phyloP scores from a whole-genome alignment of 306 rosid genomes.

The Erythrophleum fordii region DNA sequence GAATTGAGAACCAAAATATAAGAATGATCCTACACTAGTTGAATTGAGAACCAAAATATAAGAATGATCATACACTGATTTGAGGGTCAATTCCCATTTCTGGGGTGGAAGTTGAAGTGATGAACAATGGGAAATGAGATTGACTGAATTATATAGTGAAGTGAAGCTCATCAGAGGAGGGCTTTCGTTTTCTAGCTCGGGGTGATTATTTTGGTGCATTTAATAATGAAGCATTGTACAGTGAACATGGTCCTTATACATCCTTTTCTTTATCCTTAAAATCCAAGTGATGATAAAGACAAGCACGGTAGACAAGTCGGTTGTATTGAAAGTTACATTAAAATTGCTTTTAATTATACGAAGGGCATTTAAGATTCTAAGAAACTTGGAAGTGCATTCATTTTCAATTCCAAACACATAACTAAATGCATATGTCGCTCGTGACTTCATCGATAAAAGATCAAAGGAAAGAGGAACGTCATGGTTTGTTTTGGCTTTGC shows the following conservation, averaged over 20 bases:
- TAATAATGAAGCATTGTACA: conserved; percentile 37
- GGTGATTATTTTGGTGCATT: conserved; percentile 26
- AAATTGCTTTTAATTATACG: background rate
- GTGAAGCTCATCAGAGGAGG: background rate
- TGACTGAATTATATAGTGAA: background rate
- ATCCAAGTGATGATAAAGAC: conserved; percentile 39
- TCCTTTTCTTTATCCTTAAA: conserved; percentile 46
- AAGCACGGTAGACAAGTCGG: conserved; percentile 4
- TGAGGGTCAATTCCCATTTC: background rate
- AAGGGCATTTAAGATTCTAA: background rate
- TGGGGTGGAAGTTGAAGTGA: background rate
- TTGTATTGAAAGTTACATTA: conserved; percentile 6
- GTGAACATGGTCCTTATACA: conserved; percentile 43
- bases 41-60: background rate
- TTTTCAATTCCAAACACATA: background rate
- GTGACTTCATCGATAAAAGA: background rate
- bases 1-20: background rate
- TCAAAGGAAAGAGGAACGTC: background rate
- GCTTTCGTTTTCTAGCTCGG: conserved; percentile 42
- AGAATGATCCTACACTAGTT: background rate
- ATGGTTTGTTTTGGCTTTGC: background rate
- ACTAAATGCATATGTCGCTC: background rate
- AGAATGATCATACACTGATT: background rate
- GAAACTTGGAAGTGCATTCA: background rate
- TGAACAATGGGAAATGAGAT: background rate